Conservation (phyloP, 345 rosid genomes). For the Eucalyptus erythrocorys region DNA sequence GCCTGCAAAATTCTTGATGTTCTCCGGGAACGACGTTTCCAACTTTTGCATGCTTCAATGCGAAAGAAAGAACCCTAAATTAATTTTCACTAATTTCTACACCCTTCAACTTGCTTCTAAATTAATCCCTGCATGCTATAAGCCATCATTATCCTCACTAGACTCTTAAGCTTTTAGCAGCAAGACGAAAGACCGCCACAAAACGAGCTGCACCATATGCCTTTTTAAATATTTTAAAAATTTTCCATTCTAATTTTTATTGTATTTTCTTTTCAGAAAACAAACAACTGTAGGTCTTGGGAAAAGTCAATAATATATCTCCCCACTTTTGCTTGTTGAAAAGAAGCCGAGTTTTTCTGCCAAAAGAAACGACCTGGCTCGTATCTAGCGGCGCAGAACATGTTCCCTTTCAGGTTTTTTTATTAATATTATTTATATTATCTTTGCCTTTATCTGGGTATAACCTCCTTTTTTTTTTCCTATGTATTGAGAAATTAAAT, state of each 20-base stretch:
- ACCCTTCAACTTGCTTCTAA: neutral
- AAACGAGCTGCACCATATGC: neutral
- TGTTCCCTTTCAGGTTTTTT: neutral
- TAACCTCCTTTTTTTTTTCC: neutral
- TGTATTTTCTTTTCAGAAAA: neutral
- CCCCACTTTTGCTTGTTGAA: neutral
- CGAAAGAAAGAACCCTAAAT: neutral
- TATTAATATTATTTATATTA: neutral
- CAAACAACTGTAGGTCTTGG: neutral
- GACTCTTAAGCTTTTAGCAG: neutral
- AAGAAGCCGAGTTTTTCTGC: neutral
- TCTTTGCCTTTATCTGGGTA: neutral
- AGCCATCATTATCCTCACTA: neutral
- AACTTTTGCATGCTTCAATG: neutral
- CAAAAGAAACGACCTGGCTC: neutral
- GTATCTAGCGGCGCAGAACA: neutral
- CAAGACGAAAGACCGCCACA: neutral
- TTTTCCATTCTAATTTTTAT: neutral
- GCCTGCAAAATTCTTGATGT: neutral
- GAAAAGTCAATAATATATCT: neutral
- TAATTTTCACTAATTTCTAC: neutral
- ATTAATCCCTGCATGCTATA: neutral
- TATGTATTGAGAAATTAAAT: neutral
- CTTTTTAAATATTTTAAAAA: neutral
- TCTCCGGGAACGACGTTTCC: neutral